These are phyloP conservation scores for Euphrasia confusa DNA, from an alignment of 257 asterid species.

Conservation along the genomic window DNA sequence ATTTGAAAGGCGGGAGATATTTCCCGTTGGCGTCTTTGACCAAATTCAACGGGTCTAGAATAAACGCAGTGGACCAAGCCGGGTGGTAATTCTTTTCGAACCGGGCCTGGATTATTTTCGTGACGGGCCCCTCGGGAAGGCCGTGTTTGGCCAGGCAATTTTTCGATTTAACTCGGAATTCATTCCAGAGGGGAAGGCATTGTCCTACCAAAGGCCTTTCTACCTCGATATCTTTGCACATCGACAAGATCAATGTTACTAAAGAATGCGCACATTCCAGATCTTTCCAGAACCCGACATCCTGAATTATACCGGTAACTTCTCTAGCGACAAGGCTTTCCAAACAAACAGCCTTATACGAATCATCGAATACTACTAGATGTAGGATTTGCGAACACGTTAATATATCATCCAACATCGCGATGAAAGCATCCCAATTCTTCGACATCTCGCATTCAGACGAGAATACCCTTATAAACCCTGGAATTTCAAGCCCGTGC, in stretches of 20 bases:
- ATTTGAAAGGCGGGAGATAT: conserved; percentile 85
- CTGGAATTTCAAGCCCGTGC: conserved; percentile 79
- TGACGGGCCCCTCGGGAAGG: conserved; percentile 54
- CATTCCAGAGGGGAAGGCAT: conserved; percentile 95
- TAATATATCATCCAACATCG: conserved; percentile 69
- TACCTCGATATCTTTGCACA: conserved; percentile 67
- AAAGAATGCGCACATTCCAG: conserved; percentile 73
- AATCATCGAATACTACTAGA: conserved; percentile 62
- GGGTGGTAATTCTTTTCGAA: conserved; percentile 89
- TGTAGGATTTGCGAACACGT: conserved; percentile 83
- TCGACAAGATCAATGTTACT: conserved; percentile 51
- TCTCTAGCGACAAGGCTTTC: conserved; percentile 71
- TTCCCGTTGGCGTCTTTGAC: conserved; percentile 72
- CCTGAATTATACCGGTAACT: conserved; percentile 76
- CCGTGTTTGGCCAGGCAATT: conserved; percentile 78
- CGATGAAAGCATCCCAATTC: conserved; percentile 47
- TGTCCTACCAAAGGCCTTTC: conserved; percentile 85
- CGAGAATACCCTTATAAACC: conserved; percentile 49
- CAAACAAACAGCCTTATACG: conserved; percentile 49
- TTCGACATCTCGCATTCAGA: conserved; percentile 37
- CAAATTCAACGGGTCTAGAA: conserved; percentile 87
- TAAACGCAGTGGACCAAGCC: conserved; percentile 91
- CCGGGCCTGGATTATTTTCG: conserved; percentile 56
- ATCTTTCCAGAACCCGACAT: conserved; percentile 86
- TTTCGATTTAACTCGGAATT: conserved; percentile 56